Percentiles rank a stretch among this genome's conserved stretches.
Conservation (phyloP, 2,329 filamentous ascomycete genomes). For the Coniochaeta sp. region DNA sequence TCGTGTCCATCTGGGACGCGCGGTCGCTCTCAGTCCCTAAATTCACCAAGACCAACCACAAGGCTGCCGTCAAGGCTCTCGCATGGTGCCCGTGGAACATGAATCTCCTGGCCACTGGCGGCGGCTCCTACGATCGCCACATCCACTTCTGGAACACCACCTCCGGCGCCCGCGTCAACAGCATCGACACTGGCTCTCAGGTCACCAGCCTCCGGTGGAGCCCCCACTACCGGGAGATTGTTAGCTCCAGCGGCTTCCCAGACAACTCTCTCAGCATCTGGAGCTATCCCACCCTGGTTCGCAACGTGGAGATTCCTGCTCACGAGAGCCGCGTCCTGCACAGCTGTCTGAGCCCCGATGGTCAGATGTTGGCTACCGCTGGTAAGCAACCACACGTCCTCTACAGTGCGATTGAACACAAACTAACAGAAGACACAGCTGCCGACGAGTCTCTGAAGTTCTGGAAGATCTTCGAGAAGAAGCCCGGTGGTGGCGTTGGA, state of each 20-base stretch:
- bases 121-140: slow-evolving; percentile 91
- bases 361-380: slow-evolving; percentile 94
- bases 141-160: slow-evolving; percentile 99
- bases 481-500: slow-evolving; percentile 65
- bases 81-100: slow-evolving; percentile 99
- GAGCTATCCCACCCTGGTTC: slow-evolving; percentile 95
- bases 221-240: slow-evolving; percentile 94
- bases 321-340: slow-evolving; percentile 96
- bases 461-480: slow-evolving; percentile 99
- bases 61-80: slow-evolving; percentile 95
- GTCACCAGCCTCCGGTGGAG: slow-evolving; percentile 96
- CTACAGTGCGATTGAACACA: not conserved
- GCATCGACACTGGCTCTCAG: slow-evolving; percentile 96
- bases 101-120: slow-evolving; percentile 92
- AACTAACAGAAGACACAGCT: slow-evolving; percentile 39
- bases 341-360: slow-evolving; percentile 93
- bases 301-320: slow-evolving; percentile 95
- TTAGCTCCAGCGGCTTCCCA: slow-evolving; percentile 96
- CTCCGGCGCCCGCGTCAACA: slow-evolving; percentile 94
- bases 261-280: slow-evolving; percentile 98
- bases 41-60: slow-evolving; percentile 99
- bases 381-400: slow-evolving; percentile 37
- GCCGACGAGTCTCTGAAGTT: slow-evolving; percentile 98
- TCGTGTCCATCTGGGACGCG: slow-evolving; percentile 98
- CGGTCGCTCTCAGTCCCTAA: slow-evolving; percentile 89